Base-by-base conservation (phyloP, 2,329 filamentous ascomycete species). In the Paraconiothyrium sp. region DNA sequence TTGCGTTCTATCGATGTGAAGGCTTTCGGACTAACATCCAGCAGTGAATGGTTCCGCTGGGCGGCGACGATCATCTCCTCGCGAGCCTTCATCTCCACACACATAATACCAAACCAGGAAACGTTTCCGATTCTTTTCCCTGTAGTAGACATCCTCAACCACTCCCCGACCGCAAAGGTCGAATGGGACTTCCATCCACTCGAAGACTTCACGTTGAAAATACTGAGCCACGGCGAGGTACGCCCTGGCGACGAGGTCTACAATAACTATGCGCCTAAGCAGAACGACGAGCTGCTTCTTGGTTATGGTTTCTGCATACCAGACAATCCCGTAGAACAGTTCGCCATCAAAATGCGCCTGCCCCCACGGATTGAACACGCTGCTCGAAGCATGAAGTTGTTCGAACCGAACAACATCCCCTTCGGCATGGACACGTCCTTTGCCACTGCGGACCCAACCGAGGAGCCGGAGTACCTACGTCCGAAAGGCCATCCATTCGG, bases 201-300 rank as follows among this genome's bases (percentile, higher is more conserved):
- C 16, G 39, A 68, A 3, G 68, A 70, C 0, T 84, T 84, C 61
- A 73, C 73, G 10, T 69, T 85, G 24, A 75, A 74, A 9, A 63
- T 79, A 30, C 72, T 76, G 4, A 74, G 81, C 9, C 71, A 72
- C 9, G 73, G 80, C 4, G 59, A 60, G 0, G 65, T 81, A 2
- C 43, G 67, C 4, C 62, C 72, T 4, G 82, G 80, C 3, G 73
- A 76, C 4, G 80, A 85, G 62, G 71, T 86, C 2, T 83, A 78
- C 73, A 86, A 86, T 69, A 86, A 86, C 66, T 86, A 86, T 58
- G 84, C 81, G 0, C 80, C 83, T 1, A 85, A 85, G 64, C 76
- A 80, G 6, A 86, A 86, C 54, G 83, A 84, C 63, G 83, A 86
- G 66, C 72, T 86, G 2, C 72, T 86, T 2, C 79, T 84, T 49